A percentile compares a stretch with the other conserved stretches of the same genome.
Conservation (phyloP, 495 filamentous ascomycete species). For the Penicillium turbatum region DNA sequence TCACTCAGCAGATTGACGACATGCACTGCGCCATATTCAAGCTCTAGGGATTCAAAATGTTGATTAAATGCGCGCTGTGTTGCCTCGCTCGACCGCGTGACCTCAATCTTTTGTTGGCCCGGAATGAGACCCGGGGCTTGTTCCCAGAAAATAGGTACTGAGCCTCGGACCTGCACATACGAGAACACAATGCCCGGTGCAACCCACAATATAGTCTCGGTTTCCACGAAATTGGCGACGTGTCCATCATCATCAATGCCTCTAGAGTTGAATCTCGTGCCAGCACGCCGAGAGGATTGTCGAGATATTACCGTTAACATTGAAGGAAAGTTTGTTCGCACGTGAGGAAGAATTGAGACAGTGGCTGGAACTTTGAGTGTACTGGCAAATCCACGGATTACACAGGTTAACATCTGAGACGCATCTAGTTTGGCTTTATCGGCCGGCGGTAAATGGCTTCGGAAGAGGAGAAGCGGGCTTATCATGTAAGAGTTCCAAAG, state of each 20-base stretch:
- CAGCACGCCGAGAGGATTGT: constrained; percentile 84
- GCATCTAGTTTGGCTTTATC: constrained; percentile 74
- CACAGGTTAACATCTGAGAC: constrained; percentile 85
- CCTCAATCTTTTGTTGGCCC: constrained; percentile 88
- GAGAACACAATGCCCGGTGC: constrained; percentile 77
- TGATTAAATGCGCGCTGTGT: constrained; percentile 94
- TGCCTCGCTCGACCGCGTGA: constrained; percentile 84
- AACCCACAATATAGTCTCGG: constrained; percentile 65
- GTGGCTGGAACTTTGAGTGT: constrained; percentile 78
- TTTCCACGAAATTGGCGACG: constrained; percentile 88
- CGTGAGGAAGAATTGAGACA: constrained; percentile 43
- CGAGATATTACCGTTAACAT: constrained; percentile 85
- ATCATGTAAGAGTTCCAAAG: constrained; percentile 99
- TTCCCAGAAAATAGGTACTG: constrained; percentile 96
- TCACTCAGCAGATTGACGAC: constrained; percentile 89
- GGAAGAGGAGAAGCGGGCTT: constrained; percentile 80
- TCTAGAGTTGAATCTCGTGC: constrained; percentile 91
- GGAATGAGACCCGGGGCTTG: constrained; percentile 83
- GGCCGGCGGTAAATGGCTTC: constrained; percentile 65
- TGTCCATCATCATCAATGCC: constrained; percentile 97
- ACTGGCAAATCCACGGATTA: constrained; percentile 86
- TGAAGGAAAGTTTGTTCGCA: constrained; percentile 66
- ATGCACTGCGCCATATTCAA: constrained; percentile 84
- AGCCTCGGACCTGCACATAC: constrained; percentile 87
- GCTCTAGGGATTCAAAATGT: constrained; percentile 78